Base-by-base conservation (phyloP, 345 rosid species). In the Eucalyptus regnans region DNA sequence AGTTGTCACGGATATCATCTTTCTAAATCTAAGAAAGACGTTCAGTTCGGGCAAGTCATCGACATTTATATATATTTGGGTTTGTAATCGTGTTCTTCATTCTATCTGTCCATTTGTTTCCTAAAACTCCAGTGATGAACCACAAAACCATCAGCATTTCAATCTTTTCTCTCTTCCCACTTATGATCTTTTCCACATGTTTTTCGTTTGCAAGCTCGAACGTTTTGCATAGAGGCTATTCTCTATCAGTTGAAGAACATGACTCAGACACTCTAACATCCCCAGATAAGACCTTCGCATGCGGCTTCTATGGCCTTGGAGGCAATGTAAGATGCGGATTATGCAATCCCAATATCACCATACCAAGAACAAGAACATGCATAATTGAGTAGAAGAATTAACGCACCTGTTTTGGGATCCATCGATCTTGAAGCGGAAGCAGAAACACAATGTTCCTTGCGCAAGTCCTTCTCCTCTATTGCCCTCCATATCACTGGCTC, bases 241-340 rank as follows among this genome's bases (percentile, higher is more conserved):
- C 91, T 62, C 81, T 93, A 9, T 92, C 93, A 1, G 91, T 90
- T 23, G 91, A 91, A 86, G 84, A 92, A 46, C 87, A 51, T 33
- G 85, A 86, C 44, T 46, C 86, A 5, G 90, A 90, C 89, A 50
- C 87, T 16, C 85, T 93, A n/a, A 54, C 58, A 27, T 93, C 94
- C 46, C 89, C 88, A 18, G 89, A 91, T 27, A 87, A 68, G 54
- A 91, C 94, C 18, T 93, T 93, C 89, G 86, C 91, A 8, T 92
- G 94, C 89, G 94, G 95, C 31, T 92, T 94, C 89, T 91, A 92
- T 79, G 60, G 87, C 18, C 25, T 66, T 22, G 93, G 92, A 85
- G 91, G 90, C 87, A 93, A 93, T 86, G 93, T 33, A 33, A 33
- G 33, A 33, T 33, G 33, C 33, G 33, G 33, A 33, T 33, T 33